Conservation (phyloP, 208 protist species). For the Balamuthia mandrillaris region DNA sequence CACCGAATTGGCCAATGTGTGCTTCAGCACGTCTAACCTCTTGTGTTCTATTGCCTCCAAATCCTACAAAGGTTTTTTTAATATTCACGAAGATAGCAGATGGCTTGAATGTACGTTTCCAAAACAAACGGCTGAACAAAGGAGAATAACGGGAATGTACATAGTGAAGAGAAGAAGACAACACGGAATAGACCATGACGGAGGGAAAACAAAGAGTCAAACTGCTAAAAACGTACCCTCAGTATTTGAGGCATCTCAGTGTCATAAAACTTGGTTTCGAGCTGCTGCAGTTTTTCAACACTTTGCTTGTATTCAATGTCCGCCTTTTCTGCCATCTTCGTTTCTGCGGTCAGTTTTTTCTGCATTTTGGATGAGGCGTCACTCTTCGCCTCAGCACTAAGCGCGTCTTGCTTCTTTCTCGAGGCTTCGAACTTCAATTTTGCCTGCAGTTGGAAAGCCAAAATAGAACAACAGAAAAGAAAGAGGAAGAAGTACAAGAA, state of each 20-base stretch:
- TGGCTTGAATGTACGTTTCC: too few species aligned
- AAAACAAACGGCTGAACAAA: background rate
- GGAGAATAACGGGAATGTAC: too few species aligned
- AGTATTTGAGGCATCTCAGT: slow-evolving; percentile 9
- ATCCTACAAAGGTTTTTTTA: too few species aligned
- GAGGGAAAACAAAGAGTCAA: too few species aligned
- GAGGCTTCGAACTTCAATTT: background rate
- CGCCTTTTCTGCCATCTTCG: background rate
- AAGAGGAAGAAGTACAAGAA: too few species aligned
- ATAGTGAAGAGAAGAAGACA: too few species aligned
- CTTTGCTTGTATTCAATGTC: slow-evolving; percentile 5
- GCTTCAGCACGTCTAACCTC: background rate
- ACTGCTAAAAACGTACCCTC: too few species aligned
- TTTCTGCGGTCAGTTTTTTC: background rate
- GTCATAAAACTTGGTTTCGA: background rate
- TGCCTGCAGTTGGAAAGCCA: too few species aligned
- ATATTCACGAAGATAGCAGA: too few species aligned
- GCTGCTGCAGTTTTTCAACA: background rate
- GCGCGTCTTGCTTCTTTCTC: slow-evolving; percentile 12
- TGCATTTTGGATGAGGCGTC: background rate
- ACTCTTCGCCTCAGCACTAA: background rate
- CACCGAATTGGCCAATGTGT: background rate
- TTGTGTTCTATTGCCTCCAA: background rate
- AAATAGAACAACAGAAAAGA: too few species aligned
- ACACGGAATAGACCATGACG: too few species aligned